These are phyloP conservation scores for Calycina herbarum DNA, from an alignment of 2,329 filamentous ascomycete species.

Conservation along the genomic window DNA sequence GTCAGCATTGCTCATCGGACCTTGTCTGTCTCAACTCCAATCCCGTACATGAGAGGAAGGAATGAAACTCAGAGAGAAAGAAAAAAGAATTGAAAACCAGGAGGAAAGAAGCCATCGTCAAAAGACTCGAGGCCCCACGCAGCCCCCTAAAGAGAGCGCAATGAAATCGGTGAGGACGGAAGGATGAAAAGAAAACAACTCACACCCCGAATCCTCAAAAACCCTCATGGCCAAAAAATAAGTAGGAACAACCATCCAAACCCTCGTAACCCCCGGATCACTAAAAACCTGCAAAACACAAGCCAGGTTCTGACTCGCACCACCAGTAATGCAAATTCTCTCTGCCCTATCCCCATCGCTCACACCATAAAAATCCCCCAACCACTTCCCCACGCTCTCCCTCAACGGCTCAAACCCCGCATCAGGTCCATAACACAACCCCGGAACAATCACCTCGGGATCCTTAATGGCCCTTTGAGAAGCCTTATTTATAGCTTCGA, in stretches of 20 bases:
- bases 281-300: constrained; percentile 77
- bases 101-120: neutral
- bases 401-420: constrained; percentile 71
- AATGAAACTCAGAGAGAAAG: no score
- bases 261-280: constrained; percentile 72
- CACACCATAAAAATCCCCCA: constrained; percentile 52
- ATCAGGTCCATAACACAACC: constrained; percentile 79
- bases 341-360: constrained; percentile 66
- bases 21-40: neutral
- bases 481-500: constrained; percentile 35
- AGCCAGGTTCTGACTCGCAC: constrained; percentile 80
- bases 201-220: constrained; percentile 73
- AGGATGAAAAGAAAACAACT: neutral
- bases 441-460: constrained; percentile 57
- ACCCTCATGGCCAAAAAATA: constrained; percentile 87
- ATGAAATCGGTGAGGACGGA: neutral
- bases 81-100: no score
- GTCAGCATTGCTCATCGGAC: neutral
- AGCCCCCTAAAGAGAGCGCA: no score
- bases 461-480: constrained; percentile 61
- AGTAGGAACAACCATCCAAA: constrained; percentile 81
- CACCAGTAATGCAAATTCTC: constrained; percentile 79
- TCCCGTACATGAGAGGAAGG: no score
- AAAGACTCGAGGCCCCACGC: no score
- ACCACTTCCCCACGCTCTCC: constrained; percentile 67